Conservation (phyloP, 768 basidiomycete genomes). For the Naganishia vishniacii region DNA sequence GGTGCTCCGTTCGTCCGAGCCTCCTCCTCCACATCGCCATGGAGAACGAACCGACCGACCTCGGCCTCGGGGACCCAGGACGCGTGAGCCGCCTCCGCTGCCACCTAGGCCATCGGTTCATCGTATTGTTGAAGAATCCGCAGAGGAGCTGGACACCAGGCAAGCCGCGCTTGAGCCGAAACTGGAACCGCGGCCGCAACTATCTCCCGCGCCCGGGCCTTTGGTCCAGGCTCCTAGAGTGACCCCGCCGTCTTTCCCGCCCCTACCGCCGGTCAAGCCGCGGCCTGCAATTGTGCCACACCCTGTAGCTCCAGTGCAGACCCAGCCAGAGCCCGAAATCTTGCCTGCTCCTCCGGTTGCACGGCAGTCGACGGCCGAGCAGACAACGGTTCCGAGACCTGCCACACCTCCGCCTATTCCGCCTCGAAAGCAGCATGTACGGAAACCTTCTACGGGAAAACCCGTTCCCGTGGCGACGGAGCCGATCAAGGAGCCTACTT, state of each 20-base stretch:
- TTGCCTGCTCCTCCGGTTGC: too few relatives aligned
- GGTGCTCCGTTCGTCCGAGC: slow-evolving; percentile 19
- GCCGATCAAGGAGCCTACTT: slow-evolving; percentile 4
- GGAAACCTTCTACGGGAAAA: slow-evolving; percentile 6
- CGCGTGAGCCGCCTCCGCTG: slow-evolving; percentile 23
- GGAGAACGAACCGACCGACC: slow-evolving; percentile 7
- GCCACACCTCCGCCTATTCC: slow-evolving; percentile 6
- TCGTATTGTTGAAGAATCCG: neutral
- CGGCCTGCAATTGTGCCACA: neutral
- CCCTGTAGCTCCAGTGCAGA: too few relatives aligned
- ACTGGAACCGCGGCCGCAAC: too few relatives aligned
- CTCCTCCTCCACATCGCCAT: slow-evolving; percentile 13
- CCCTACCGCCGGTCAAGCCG: neutral
- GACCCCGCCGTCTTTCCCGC: neutral
- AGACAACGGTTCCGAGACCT: neutral
- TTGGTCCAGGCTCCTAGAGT: neutral
- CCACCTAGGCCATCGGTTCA: slow-evolving; percentile 23
- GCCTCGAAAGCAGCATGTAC: neutral
- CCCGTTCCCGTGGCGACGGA: neutral
- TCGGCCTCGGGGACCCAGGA: slow-evolving; percentile 25
- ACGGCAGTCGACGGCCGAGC: neutral
- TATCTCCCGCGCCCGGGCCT: neutral
- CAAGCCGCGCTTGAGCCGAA: neutral
- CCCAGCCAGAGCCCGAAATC: too few relatives aligned
- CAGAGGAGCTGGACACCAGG: neutral